Percentiles rank a stretch among this genome's conserved stretches.
These are phyloP conservation scores for Suillus bovinus DNA, from an alignment of 768 basidiomycete genomes.

Conservation along the genomic window DNA sequence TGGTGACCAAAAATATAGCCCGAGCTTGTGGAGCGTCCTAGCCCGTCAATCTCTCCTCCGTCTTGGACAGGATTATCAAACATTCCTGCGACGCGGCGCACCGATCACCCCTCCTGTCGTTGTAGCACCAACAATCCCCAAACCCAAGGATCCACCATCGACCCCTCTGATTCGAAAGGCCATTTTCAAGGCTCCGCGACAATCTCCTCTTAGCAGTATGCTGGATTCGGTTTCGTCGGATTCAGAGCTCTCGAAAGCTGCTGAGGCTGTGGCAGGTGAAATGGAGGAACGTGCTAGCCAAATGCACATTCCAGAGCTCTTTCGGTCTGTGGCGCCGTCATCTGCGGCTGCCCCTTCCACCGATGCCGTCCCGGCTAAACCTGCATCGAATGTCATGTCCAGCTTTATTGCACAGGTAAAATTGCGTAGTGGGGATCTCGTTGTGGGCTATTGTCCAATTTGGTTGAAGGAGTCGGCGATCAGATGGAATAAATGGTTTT, in stretches of 20 bases:
- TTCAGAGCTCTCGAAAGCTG: constrained; percentile 51
- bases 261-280: constrained; percentile 46
- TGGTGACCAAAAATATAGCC: constrained; percentile 65
- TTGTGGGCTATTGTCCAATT: constrained; percentile 32
- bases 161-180: constrained; percentile 40
- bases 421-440: constrained; percentile 6
- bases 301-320: constrained; percentile 48
- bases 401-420: constrained; percentile 5
- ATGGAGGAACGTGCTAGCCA: constrained; percentile 20
- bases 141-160: constrained; percentile 29
- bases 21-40: constrained; percentile 63
- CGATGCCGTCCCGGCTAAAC: not conserved
- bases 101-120: constrained; percentile 28
- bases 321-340: constrained; percentile 40
- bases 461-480: constrained; percentile 26
- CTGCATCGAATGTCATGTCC: constrained; percentile 1
- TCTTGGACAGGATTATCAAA: constrained; percentile 71
- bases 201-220: constrained; percentile 56
- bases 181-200: constrained; percentile 40
- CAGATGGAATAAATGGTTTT: constrained; percentile 53
- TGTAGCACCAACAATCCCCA: constrained; percentile 28
- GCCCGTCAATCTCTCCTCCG: constrained; percentile 57
- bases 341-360: constrained; percentile 9
- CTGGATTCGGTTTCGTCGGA: constrained; percentile 61
- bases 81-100: constrained; percentile 59